phyloP scores from a whole-genome alignment of 106 monocot species.

The Dioscorea dumetorum region DNA sequence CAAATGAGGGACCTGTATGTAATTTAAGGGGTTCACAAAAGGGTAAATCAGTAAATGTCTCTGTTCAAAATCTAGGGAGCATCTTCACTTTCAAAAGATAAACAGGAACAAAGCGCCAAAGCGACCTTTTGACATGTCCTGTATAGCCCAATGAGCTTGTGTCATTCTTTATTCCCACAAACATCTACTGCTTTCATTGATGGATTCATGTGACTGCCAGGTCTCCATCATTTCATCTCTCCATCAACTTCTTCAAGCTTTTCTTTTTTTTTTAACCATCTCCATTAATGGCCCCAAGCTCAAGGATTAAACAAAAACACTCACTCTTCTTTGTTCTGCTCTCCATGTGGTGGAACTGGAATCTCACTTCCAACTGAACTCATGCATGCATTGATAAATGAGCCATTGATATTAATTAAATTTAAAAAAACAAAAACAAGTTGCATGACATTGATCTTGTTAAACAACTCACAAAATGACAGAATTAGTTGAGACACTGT shows the following conservation, averaged over 20 bases:
- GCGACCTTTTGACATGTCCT: slow-evolving; percentile 1
- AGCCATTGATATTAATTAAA: not conserved
- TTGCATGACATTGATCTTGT: not conserved
- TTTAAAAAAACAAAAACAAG: not conserved
- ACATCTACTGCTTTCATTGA: too few species aligned
- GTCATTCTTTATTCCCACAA: too few species aligned
- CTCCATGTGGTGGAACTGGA: too few species aligned
- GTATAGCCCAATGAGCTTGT: not conserved
- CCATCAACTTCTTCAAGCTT: too few species aligned
- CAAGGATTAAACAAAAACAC: not conserved
- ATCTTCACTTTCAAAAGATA: not conserved
- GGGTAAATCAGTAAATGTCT: not conserved
- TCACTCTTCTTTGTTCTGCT: not conserved
- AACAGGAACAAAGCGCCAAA: slow-evolving; percentile 1
- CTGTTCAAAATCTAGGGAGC: not conserved
- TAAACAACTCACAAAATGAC: not conserved
- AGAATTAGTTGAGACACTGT: not conserved
- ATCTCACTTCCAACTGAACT: not conserved
- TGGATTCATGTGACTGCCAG: not conserved
- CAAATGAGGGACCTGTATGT: not conserved
- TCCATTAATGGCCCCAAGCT: not conserved
- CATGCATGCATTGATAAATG: not conserved
- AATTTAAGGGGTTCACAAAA: not conserved
- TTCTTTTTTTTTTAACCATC: too few species aligned
- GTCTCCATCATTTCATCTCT: not conserved